phyloP scores from a whole-genome alignment of 2,329 filamentous ascomycete species.

The Neoscytalidium dimidiatum region DNA sequence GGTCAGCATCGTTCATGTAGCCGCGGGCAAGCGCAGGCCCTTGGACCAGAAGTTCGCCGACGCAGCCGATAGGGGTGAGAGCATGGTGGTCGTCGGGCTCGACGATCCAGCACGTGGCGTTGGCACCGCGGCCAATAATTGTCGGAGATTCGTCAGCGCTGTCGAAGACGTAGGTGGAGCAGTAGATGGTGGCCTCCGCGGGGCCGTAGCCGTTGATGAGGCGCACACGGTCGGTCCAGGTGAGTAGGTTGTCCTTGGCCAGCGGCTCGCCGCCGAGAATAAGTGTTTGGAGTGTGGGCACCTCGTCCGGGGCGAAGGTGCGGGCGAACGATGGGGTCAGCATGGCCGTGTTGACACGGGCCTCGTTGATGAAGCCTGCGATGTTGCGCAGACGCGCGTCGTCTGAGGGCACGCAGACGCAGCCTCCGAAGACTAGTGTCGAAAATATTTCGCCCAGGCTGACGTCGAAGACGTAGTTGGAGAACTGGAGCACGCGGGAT shows the following conservation, averaged over 20 bases:
- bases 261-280: slow-evolving; percentile 48
- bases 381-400: slow-evolving; percentile 54
- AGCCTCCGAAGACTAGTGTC: slow-evolving; percentile 58
- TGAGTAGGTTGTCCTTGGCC: neutral
- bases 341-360: slow-evolving; percentile 55
- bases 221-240: neutral
- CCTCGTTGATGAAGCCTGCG: slow-evolving; percentile 51
- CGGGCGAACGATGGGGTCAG: slow-evolving; percentile 62
- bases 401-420: slow-evolving; percentile 59
- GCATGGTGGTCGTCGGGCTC: slow-evolving; percentile 33
- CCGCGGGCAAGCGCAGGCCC: slow-evolving; percentile 36
- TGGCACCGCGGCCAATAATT: neutral
- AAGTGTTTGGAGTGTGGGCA: slow-evolving; percentile 48
- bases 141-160: neutral
- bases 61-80: slow-evolving; percentile 35
- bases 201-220: neutral
- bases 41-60: slow-evolving; percentile 37
- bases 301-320: slow-evolving; percentile 44
- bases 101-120: slow-evolving; percentile 31
- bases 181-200: neutral
- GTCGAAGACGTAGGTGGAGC: neutral
- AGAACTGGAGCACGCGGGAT: slow-evolving; percentile 49
- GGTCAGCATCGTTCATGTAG: slow-evolving; percentile 35
- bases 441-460: slow-evolving; percentile 57
- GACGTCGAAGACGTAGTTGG: slow-evolving; percentile 59